Conservation (phyloP, 306 rosid species). For the Vigna mungo region DNA sequence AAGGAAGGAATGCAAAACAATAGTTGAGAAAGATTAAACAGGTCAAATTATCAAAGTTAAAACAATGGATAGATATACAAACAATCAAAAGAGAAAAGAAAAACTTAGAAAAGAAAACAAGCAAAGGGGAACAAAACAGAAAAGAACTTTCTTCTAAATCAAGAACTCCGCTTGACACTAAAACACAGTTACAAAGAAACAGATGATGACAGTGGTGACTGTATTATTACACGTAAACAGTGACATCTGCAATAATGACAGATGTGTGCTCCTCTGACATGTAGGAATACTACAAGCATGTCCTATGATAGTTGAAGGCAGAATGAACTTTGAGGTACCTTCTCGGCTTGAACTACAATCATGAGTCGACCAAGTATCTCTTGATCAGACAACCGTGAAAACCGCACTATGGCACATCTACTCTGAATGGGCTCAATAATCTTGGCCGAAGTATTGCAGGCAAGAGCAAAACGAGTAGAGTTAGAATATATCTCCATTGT, state of each 20-base stretch:
- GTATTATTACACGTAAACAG: neutral
- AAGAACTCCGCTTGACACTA: constrained; percentile 1
- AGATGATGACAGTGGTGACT: neutral
- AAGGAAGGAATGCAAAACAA: constrained; percentile 9
- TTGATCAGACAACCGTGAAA: constrained; percentile 83
- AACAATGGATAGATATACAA: neutral
- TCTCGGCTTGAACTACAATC: constrained; percentile 91
- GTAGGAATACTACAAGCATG: neutral
- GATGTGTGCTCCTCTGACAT: constrained; percentile 20
- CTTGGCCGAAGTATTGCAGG: constrained; percentile 92
- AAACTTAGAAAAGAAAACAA: too few relatives aligned
- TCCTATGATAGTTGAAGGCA: neutral
- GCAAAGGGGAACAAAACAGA: neutral
- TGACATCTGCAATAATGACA: constrained; percentile 5
- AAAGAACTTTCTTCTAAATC: neutral
- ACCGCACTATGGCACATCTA: constrained; percentile 95
- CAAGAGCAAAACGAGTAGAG: constrained; percentile 93
- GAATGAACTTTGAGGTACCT: constrained; percentile 54
- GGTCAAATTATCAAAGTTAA: too few relatives aligned
- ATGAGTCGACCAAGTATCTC: constrained; percentile 89
- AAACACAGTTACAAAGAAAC: neutral
- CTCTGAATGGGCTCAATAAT: constrained; percentile 98
- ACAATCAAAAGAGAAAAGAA: neutral
- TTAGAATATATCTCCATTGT: constrained; percentile 96
- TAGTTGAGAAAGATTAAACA: constrained; percentile 5